Evolutionary conservation across 805 yeast genomes (phyloP).

Genomic region (Yarrowia phangngaensis): DNA sequence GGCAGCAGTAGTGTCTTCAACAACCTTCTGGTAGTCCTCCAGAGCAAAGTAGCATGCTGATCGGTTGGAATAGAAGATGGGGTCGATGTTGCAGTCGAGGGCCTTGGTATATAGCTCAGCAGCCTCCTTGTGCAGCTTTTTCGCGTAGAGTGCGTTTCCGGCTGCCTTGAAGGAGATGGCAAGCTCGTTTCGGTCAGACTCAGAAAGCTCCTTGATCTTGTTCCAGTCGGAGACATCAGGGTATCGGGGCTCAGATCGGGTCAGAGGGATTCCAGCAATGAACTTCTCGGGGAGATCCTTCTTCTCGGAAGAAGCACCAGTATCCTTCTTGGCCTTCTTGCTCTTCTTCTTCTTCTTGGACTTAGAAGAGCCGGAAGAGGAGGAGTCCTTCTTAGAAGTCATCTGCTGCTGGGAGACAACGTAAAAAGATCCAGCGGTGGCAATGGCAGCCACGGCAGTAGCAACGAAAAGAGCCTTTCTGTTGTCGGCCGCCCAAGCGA

Average conservation of each 20-base stretch:
- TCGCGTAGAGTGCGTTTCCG: constrained; percentile 77
- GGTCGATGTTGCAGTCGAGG: constrained; percentile 68
- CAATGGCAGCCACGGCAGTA: constrained; percentile 17
- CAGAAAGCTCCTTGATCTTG: constrained; percentile 32
- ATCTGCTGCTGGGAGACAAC: constrained; percentile 46
- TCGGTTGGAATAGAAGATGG: constrained; percentile 89
- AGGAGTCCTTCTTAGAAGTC: constrained; percentile 40
- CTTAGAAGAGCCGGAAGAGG: constrained; percentile 48
- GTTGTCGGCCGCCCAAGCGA: constrained; percentile 26
- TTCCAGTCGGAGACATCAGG: constrained; percentile 37
- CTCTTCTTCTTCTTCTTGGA: constrained; percentile 40
- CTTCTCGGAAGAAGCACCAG: constrained; percentile 9
- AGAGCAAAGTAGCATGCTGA: constrained; percentile 92
- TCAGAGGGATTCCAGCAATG: constrained; percentile 28
- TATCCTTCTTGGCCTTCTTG: constrained; percentile 32
- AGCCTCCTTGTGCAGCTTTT: constrained; percentile 68
- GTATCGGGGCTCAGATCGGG: constrained; percentile 36
- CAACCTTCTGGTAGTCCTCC: constrained; percentile 73
- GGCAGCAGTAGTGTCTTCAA: constrained; percentile 84
- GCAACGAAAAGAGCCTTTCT: constrained; percentile 16
- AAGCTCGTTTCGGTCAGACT: constrained; percentile 44
- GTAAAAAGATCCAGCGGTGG: constrained; percentile 27
- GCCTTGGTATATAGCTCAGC: constrained; percentile 77
- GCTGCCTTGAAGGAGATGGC: constrained; percentile 80
- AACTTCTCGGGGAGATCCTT: constrained; percentile 28